Percentiles rank a stretch among this genome's conserved stretches.
phyloP scores from a whole-genome alignment of 768 basidiomycete genomes.

The Boletus vinaceobasis region DNA sequence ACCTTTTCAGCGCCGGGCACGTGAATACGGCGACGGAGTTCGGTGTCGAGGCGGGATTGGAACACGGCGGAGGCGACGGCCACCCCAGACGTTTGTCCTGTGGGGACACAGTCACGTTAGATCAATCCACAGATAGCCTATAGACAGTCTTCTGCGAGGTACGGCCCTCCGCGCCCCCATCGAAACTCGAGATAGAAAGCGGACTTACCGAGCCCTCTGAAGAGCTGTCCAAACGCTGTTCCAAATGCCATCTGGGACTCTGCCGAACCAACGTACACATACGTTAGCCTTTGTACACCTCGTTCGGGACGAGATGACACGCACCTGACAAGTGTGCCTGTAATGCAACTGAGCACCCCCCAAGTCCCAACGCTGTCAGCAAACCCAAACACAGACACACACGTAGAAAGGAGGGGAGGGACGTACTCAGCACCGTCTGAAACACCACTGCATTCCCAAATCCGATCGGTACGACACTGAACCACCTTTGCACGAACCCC shows the following conservation, averaged over 20 bases:
- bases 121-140: not conserved
- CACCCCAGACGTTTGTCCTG: conserved; percentile 17
- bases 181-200: not conserved
- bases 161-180: not conserved
- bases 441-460: conserved; percentile 20
- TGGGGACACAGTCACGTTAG: not conserved
- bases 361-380: not conserved
- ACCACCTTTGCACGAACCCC: conserved; percentile 19
- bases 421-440: conserved; percentile 17
- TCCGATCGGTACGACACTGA: conserved; percentile 17
- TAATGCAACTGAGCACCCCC: not conserved
- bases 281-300: not conserved
- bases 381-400: not conserved
- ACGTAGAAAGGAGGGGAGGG: no score
- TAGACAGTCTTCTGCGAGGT: no score
- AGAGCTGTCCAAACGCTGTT: conserved; percentile 23
- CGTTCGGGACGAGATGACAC: not conserved
- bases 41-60: conserved; percentile 10
- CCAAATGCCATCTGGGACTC: conserved; percentile 22
- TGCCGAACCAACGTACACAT: not conserved
- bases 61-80: conserved; percentile 18
- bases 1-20: conserved; percentile 11
- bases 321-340: conserved; percentile 4
- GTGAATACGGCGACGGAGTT: conserved; percentile 8
- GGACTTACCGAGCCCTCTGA: conserved; percentile 19